These are phyloP conservation scores for Floccularia luteovirens DNA, from an alignment of 768 basidiomycete species.

Conservation along the genomic window DNA sequence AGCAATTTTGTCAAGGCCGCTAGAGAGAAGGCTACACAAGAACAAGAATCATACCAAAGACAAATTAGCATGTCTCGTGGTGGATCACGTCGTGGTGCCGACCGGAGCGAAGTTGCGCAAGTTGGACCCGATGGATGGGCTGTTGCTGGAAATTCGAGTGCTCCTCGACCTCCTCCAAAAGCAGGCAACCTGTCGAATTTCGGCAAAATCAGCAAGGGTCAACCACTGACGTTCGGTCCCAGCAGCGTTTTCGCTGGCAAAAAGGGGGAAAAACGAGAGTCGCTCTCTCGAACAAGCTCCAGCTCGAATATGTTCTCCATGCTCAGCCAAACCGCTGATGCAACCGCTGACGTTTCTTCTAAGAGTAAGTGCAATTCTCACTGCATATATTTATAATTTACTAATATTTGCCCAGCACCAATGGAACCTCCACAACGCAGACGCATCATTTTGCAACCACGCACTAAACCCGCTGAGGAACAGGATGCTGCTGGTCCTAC, in stretches of 20 bases:
- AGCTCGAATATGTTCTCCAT: constrained; percentile 84
- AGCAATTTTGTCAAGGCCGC: constrained; percentile 44
- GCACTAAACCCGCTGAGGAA: constrained; percentile 54
- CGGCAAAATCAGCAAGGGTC: constrained; percentile 70
- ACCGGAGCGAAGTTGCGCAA: constrained; percentile 49
- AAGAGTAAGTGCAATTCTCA: constrained; percentile 33
- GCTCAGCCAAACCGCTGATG: constrained; percentile 62
- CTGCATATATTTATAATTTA: background rate
- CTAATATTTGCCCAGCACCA: constrained; percentile 16
- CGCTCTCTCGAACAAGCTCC: constrained; percentile 75
- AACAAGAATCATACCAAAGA: constrained; percentile 52
- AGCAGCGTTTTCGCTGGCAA: constrained; percentile 76
- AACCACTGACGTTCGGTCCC: constrained; percentile 75
- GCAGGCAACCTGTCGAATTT: constrained; percentile 84
- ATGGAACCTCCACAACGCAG: constrained; percentile 54
- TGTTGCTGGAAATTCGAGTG: constrained; percentile 42
- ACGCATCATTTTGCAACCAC: constrained; percentile 69
- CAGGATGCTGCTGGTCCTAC: constrained; percentile 32
- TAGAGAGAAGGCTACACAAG: constrained; percentile 68
- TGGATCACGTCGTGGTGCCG: constrained; percentile 82
- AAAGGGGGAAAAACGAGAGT: constrained; percentile 59
- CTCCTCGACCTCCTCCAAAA: constrained; percentile 58
- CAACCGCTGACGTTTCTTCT: constrained; percentile 33
- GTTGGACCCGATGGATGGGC: constrained; percentile 86
- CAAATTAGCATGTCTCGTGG: constrained; percentile 80